Evolutionary conservation across 1,284 basidiomycete species (phyloP), one percentile per base, ranked within the genome.

Genomic region (Naganishia sp.): DNA sequence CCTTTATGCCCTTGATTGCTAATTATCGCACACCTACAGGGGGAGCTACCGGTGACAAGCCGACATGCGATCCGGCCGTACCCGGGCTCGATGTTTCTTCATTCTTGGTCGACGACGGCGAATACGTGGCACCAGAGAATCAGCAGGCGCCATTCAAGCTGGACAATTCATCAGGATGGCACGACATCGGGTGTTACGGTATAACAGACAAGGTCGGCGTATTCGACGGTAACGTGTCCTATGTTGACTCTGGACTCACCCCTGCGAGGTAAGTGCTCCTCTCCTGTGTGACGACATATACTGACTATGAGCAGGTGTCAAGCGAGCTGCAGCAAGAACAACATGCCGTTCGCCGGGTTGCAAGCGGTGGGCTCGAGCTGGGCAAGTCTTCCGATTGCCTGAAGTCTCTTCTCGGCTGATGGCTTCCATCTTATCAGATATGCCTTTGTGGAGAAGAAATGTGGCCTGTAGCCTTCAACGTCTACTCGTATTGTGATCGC

Each of bases 131-230:
- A 10, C 45, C 65, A 6, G 61, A 55, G 9, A 48, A 68, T 11
- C 65, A 63, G 44, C 65, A 66, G 49, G n/a, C 36, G 33, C 48
- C 50, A 1, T 61, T 66, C 45, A 55, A 42, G 21, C 39, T 54
- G 46, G 70, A 72, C 44, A 63, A 63, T 25, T 67, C 67, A 1
- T 64, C 68, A 0, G 75, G 71, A 1, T 76, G 75, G 75, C 55
- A 67, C n/a, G 25, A 69, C 36, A 53, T 73, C 31, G 71, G 66
- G 2, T 77, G 76, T 65, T 61, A 42, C 28, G 59, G 59, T 2
- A 52, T 39, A 9, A 50, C 48, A 11, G 48, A 21, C 48, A 50
- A 50, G 6, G 48, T 50, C 7, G 59, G 48, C 33, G 59, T 61
- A 18, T 61, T 61, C 25, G 31, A 61, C 39, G 59, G 59, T 0